Evolutionary conservation across 179 eudicot genomes (phyloP).

Genomic region (Amaranthus tricolor): DNA sequence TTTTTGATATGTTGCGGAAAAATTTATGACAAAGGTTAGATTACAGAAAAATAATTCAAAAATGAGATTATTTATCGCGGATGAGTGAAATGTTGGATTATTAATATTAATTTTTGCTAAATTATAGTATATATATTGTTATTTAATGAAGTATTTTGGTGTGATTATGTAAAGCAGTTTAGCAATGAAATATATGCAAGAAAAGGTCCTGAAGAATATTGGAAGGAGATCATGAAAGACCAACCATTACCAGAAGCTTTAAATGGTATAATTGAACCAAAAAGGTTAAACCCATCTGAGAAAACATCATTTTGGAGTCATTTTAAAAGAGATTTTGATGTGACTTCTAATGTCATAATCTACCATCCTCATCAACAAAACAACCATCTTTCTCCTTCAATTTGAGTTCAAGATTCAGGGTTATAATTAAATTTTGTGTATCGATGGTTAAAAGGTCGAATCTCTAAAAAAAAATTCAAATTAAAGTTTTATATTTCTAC

Average conservation of each 20-base stretch:
- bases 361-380: constrained; percentile 36
- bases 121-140: no score
- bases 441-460: background rate
- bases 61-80: no score
- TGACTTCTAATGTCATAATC: constrained; percentile 41
- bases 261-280: constrained; percentile 31
- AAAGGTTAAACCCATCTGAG: constrained; percentile 9
- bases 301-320: constrained; percentile 19
- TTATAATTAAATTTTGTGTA: background rate
- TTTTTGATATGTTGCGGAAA: no score
- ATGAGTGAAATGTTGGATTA: no score
- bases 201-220: constrained; percentile 47
- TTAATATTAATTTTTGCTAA: no score
- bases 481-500: background rate
- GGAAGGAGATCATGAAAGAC: constrained; percentile 60
- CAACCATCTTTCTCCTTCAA: constrained; percentile 1
- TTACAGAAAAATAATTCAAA: no score
- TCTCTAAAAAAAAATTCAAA: background rate
- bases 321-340: constrained; percentile 48
- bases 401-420: background rate
- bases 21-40: no score
- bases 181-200: constrained; percentile 37
- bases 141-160: no score
- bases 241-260: constrained; percentile 59
- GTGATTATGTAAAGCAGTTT: constrained; percentile 23